phyloP scores from a whole-genome alignment of 257 asterid genomes.

The Buddleja alternifolia region DNA sequence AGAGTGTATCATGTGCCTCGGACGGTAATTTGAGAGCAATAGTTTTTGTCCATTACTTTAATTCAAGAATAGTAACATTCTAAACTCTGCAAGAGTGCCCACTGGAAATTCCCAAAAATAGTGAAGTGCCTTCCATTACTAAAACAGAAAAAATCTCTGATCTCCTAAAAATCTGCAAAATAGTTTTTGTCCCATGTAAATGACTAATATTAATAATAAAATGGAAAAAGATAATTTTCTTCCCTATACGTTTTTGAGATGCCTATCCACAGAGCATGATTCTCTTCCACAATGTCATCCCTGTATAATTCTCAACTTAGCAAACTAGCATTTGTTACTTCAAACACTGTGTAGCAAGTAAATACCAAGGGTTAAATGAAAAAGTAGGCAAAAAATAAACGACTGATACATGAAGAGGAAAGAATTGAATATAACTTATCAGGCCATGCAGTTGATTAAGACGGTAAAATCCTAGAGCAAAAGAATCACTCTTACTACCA shows the following conservation, averaged over 20 bases:
- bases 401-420: conserved; percentile 3
- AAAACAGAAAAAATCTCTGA: conserved; percentile 83
- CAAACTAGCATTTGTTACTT: conserved; percentile 30
- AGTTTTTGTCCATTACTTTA: background rate
- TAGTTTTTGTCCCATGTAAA: conserved; percentile 13
- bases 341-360: conserved; percentile 19
- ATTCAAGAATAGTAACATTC: background rate
- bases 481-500: conserved; percentile 56
- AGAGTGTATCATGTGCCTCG: conserved; percentile 9
- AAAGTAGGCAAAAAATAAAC: conserved; percentile 6
- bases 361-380: conserved; percentile 18
- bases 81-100: conserved; percentile 7
- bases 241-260: conserved; percentile 97
- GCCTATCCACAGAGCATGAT: conserved; percentile 79
- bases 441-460: conserved; percentile 15
- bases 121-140: conserved; percentile 87
- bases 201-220: conserved; percentile 6
- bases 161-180: conserved; percentile 78
- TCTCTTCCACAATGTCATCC: conserved; percentile 93
- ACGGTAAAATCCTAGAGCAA: background rate
- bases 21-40: background rate
- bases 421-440: background rate
- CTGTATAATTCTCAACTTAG: conserved; percentile 52
- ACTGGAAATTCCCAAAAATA: background rate
- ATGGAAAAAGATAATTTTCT: conserved; percentile 54